phyloP scores from a whole-genome alignment of 1,139 yeast species.

The Geotrichum australiense region DNA sequence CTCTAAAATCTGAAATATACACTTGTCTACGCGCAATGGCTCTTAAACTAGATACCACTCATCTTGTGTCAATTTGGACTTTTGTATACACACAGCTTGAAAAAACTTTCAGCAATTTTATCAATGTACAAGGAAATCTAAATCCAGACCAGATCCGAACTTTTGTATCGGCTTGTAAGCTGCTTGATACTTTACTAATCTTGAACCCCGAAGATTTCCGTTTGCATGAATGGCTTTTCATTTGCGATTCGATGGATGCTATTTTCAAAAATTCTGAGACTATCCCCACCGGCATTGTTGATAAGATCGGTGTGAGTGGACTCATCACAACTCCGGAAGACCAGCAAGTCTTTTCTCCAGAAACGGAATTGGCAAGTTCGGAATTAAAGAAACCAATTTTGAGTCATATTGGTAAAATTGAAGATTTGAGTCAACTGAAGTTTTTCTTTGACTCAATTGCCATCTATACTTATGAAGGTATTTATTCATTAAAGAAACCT shows the following conservation, averaged over 20 bases:
- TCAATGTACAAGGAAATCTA: conserved; percentile 33
- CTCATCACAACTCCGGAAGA: conserved; percentile 18
- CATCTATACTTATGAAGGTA: conserved; percentile 64
- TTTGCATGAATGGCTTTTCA: conserved; percentile 76
- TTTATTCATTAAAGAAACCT: conserved; percentile 48
- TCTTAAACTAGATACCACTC: conserved; percentile 54
- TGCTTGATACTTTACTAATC: conserved; percentile 65
- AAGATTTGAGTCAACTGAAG: conserved; percentile 44
- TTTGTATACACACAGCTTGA: conserved; percentile 56
- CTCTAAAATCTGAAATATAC: conserved; percentile 44
- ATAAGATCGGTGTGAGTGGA: conserved; percentile 30
- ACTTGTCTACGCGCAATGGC: conserved; percentile 56
- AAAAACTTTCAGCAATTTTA: conserved; percentile 43
- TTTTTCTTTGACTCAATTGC: conserved; percentile 68
- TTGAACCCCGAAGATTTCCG: conserved; percentile 74
- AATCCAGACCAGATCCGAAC: conserved; percentile 34
- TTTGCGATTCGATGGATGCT: conserved; percentile 64
- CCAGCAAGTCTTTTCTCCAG: background rate
- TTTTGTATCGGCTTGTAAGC: conserved; percentile 54
- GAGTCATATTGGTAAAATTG: conserved; percentile 8
- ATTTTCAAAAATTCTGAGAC: conserved; percentile 39
- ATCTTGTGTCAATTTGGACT: conserved; percentile 67
- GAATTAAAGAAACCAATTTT: conserved; percentile 17
- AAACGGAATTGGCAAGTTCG: background rate
- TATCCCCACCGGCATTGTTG: conserved; percentile 37